phyloP scores from a whole-genome alignment of 2,329 filamentous ascomycete genomes.

The Hortaea werneckii region DNA sequence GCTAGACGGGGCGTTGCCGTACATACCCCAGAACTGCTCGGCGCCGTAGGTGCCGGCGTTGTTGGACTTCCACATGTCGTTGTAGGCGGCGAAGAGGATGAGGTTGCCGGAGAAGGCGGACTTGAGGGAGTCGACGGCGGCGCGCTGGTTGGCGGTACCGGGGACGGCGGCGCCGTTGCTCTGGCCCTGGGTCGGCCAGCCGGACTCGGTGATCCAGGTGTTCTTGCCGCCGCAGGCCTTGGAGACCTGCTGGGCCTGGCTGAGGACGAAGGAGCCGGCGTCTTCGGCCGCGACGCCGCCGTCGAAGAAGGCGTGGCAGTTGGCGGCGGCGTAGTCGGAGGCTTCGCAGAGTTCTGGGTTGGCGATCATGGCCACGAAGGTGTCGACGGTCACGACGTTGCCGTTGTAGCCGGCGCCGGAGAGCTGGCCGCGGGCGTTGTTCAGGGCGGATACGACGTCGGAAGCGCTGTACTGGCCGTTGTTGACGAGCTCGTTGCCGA shows the following conservation, averaged over 20 bases:
- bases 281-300: slow-evolving; percentile 46
- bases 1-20: slow-evolving; percentile 13
- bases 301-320: slow-evolving; percentile 80
- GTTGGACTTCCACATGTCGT: slow-evolving; percentile 69
- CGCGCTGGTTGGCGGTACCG: slow-evolving; percentile 52
- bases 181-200: slow-evolving; percentile 65
- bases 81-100: slow-evolving; percentile 69
- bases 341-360: slow-evolving; percentile 65
- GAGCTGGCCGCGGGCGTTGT: slow-evolving; percentile 47
- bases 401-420: slow-evolving; percentile 56
- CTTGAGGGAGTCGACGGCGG: slow-evolving; percentile 57
- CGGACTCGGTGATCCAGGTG: slow-evolving; percentile 69
- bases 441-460: slow-evolving; percentile 50
- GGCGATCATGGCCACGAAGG: slow-evolving; percentile 55
- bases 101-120: slow-evolving; percentile 48
- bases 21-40: slow-evolving; percentile 66
- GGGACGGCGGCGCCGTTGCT: slow-evolving; percentile 61
- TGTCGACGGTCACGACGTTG: slow-evolving; percentile 71
- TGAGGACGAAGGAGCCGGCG: slow-evolving; percentile 57
- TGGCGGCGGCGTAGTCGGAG: slow-evolving; percentile 71
- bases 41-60: slow-evolving; percentile 53
- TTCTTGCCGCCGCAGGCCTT: slow-evolving; percentile 46
- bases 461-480: slow-evolving; percentile 42
- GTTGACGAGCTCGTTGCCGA: slow-evolving; percentile 77
- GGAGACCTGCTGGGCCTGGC: slow-evolving; percentile 42